Percentiles rank a stretch among this genome's conserved stretches.
Conservation (phyloP, 129 eudicot genomes). For the Silybum marianum region DNA sequence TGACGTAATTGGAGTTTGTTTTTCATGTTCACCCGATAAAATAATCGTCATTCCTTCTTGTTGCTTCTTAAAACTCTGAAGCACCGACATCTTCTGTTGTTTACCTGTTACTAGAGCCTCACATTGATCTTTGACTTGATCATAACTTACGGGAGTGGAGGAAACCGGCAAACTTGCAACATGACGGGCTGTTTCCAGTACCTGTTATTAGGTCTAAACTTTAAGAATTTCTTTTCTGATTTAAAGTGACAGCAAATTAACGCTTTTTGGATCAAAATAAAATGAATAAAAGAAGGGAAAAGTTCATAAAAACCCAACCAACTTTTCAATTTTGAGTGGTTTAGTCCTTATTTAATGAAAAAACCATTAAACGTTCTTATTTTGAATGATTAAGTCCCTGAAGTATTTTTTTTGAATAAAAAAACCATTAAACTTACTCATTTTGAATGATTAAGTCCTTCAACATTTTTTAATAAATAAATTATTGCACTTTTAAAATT, state of each 20-base stretch:
- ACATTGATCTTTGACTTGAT: slow-evolving; percentile 73
- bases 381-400: too few species aligned
- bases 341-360: too few species aligned
- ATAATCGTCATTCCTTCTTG: slow-evolving; percentile 54
- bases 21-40: slow-evolving; percentile 40
- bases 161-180: slow-evolving; percentile 73
- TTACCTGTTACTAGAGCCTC: slow-evolving; percentile 75
- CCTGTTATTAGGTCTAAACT: slow-evolving; percentile 35
- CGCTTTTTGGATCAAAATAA: too few species aligned
- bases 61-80: slow-evolving; percentile 65
- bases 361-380: too few species aligned
- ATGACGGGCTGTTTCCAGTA: slow-evolving; percentile 77
- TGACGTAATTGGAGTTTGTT: slow-evolving; percentile 17
- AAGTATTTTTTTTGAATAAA: too few species aligned
- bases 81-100: slow-evolving; percentile 80
- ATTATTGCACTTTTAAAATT: too few species aligned
- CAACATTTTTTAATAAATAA: too few species aligned
- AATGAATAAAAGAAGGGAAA: too few species aligned
- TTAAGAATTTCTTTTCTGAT: neutral
- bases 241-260: neutral
- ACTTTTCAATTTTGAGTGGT: too few species aligned
- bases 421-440: too few species aligned
- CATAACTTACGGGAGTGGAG: slow-evolving; percentile 55
- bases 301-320: too few species aligned
- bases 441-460: too few species aligned